These are phyloP conservation scores for Schizosaccharomyces versatilis DNA, from an alignment of 1,139 yeast species.

Conservation along the genomic window DNA sequence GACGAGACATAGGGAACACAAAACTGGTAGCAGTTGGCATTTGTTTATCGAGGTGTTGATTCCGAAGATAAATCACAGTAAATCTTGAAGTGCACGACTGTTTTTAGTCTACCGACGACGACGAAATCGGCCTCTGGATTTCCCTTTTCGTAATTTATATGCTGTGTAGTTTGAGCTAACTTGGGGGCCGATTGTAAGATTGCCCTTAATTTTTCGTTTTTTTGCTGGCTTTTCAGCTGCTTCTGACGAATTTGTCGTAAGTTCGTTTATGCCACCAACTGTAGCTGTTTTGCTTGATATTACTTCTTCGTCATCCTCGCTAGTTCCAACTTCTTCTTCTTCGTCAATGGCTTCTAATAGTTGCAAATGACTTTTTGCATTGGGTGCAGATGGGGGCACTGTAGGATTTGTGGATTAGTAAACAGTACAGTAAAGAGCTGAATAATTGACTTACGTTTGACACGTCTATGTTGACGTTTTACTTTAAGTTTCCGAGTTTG, in stretches of 20 bases:
- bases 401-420: neutral
- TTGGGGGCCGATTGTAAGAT: conserved; percentile 1
- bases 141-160: conserved; percentile 3
- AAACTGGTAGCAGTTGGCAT: too few species aligned
- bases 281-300: too few species aligned
- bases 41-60: too few species aligned
- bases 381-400: neutral
- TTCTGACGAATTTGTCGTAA: too few species aligned
- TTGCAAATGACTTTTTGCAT: neutral
- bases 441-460: neutral
- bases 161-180: conserved; percentile 3
- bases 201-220: neutral
- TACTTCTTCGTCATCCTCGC: too few species aligned
- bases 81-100: too few species aligned
- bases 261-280: too few species aligned
- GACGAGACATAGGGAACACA: too few species aligned
- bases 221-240: neutral
- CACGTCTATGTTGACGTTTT: neutral
- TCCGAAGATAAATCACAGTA: too few species aligned
- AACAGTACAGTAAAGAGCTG: neutral
- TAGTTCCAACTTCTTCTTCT: neutral
- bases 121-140: neutral
- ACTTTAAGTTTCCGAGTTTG: neutral
- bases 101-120: neutral
- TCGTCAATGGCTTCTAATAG: neutral